Evolutionary conservation across 2,329 filamentous ascomycete species (phyloP).

Genomic region (Trichoderma asperellum): DNA sequence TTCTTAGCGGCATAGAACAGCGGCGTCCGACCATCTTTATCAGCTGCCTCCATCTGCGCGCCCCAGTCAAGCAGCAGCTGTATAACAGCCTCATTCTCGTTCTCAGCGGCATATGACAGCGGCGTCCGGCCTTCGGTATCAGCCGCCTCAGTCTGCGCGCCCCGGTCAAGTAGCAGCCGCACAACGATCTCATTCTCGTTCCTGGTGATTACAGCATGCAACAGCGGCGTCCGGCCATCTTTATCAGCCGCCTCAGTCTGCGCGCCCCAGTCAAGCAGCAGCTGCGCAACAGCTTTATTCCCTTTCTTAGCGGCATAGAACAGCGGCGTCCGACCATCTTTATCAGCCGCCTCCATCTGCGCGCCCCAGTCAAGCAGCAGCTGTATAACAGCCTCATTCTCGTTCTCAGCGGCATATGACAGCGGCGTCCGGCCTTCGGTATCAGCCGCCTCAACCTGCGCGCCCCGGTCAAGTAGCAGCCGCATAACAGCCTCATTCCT

Average conservation of each 20-base stretch:
- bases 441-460: not conserved
- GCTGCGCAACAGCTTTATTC: not conserved
- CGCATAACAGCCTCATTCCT: not conserved
- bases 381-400: not conserved
- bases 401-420: not conserved
- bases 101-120: not conserved
- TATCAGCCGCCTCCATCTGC: not conserved
- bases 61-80: not conserved
- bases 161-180: not conserved
- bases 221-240: not conserved
- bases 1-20: not conserved
- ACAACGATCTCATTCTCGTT: not conserved
- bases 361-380: not conserved
- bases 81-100: not conserved
- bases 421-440: not conserved
- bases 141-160: not conserved
- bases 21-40: not conserved
- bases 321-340: not conserved
- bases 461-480: not conserved
- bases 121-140: not conserved
- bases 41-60: not conserved
- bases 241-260: not conserved
- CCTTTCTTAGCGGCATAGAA: not conserved
- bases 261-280: not conserved
- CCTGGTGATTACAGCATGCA: not conserved